phyloP scores from a whole-genome alignment of 164 flowering plant genomes.

The grape (Vitis vinifera) region ASM3070453v1 NC_081823.1:23547501-23548000 shows the following conservation, averaged over 20 bases:
- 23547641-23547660: background rate
- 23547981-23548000: too few species aligned
- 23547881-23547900: background rate
- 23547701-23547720: too few species aligned
- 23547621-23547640: background rate
- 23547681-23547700: too few species aligned
- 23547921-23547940: background rate
- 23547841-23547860: background rate
- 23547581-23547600: background rate
- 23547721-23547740: background rate
- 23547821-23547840: background rate
- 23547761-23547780: background rate
- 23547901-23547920: background rate
- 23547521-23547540: background rate
- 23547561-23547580: background rate
- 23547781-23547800: background rate
- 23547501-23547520: too few species aligned
- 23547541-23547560: too few species aligned
- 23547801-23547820: background rate
- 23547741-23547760: conserved; percentile 1
- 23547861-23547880: background rate
- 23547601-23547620: background rate
- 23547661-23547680: background rate
- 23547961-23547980: too few species aligned
- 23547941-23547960: background rate